phyloP scores from a whole-genome alignment of 163 green algal species.

The Scenedesmus sp. region DNA sequence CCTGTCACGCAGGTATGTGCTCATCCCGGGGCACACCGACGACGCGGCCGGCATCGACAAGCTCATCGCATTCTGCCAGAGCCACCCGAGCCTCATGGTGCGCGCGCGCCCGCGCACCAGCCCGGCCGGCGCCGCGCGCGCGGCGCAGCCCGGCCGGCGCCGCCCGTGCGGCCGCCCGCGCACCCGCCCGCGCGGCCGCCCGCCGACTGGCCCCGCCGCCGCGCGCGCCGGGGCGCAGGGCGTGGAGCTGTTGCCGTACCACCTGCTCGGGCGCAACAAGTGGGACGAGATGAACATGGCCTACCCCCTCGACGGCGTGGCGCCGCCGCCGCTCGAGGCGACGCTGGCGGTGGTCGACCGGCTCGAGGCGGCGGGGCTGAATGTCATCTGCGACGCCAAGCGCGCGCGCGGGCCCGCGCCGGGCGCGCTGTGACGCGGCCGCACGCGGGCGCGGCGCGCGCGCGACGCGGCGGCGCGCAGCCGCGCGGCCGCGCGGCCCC shows the following conservation, averaged over 20 bases:
- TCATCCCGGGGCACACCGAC: conserved; percentile 65
- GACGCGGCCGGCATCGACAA: conserved; percentile 47
- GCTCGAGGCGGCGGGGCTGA: conserved; percentile 37
- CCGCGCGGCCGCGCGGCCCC: too few species aligned
- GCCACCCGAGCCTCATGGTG: conserved; percentile 2
- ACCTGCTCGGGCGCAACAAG: conserved; percentile 70
- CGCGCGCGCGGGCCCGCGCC: not conserved
- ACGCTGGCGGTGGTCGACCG: conserved; percentile 24
- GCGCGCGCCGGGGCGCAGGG: conserved; percentile 34
- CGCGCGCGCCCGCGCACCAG: not conserved
- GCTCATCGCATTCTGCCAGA: conserved; percentile 50
- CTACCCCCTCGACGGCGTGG: conserved; percentile 66
- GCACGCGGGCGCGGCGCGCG: too few species aligned
- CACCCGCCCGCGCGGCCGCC: too few species aligned
- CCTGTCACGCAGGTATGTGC: conserved; percentile 71
- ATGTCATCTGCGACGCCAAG: conserved; percentile 51
- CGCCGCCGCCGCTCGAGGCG: conserved; percentile 38
- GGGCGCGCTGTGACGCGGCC: too few species aligned
- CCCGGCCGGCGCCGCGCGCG: not conserved
- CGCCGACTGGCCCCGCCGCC: conserved; percentile 1
- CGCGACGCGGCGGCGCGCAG: too few species aligned
- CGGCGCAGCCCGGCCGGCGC: conserved; percentile 35
- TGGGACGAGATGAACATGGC: conserved; percentile 62
- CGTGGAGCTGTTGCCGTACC: conserved; percentile 78
- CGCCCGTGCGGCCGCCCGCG: not conserved